Conservation (phyloP, 2,329 filamentous ascomycete species). For the Bipolaris oryzae region DNA sequence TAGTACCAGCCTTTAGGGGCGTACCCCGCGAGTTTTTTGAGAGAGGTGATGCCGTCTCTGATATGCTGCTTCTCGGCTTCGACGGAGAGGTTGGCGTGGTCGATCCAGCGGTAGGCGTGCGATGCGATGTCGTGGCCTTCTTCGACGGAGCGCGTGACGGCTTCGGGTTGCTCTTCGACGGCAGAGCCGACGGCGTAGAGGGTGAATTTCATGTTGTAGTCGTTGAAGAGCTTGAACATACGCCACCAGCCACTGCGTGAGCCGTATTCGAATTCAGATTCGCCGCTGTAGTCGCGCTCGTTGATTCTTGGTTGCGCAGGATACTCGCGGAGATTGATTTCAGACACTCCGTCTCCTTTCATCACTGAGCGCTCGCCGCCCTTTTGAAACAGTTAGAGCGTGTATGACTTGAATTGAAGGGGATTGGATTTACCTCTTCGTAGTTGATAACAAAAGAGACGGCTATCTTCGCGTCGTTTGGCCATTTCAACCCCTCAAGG, state of each 20-base stretch:
- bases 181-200: conserved; percentile 59
- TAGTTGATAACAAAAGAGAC: conserved; percentile 46
- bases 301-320: conserved; percentile 44
- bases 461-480: conserved; percentile 46
- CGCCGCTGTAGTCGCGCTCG: conserved; percentile 55
- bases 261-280: conserved; percentile 61
- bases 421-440: conserved; percentile 3
- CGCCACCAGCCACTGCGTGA: conserved; percentile 58
- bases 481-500: conserved; percentile 44
- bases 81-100: conserved; percentile 54
- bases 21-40: conserved; percentile 54
- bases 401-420: not conserved
- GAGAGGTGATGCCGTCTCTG: conserved; percentile 49
- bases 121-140: conserved; percentile 59
- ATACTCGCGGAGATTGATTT: conserved; percentile 48
- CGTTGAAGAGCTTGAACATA: conserved; percentile 57
- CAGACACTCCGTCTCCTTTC: conserved; percentile 42
- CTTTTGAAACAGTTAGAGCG: conserved; percentile 28
- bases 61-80: conserved; percentile 58
- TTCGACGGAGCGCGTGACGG: conserved; percentile 56
- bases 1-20: conserved; percentile 60
- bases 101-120: conserved; percentile 60
- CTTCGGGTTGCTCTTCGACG: conserved; percentile 56
- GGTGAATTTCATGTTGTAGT: conserved; percentile 57
- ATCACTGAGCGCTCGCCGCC: conserved; percentile 40